A percentile compares a stretch with the other conserved stretches of the same genome.
Evolutionary conservation across 495 filamentous ascomycete species (phyloP).

Genomic region (Penicillium taxi): DNA sequence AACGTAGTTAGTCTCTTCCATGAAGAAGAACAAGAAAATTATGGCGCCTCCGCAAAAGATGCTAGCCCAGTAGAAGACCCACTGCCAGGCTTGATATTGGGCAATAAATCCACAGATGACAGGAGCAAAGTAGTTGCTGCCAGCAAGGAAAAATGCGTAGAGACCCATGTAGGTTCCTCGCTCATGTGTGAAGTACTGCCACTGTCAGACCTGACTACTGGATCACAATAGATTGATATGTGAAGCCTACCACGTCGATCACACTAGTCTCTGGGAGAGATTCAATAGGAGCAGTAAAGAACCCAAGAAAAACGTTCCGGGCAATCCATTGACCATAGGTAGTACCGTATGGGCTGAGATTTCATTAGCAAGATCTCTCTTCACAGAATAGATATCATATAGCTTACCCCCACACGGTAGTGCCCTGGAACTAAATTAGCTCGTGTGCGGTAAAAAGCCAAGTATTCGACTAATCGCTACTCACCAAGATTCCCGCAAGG

Average conservation of each 20-base stretch:
- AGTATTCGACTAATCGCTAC: constrained; percentile 1
- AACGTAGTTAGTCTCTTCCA: constrained; percentile 62
- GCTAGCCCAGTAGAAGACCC: constrained; percentile 59
- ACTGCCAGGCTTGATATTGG: constrained; percentile 53
- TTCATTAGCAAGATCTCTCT: constrained; percentile 2
- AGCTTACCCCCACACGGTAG: constrained; percentile 36
- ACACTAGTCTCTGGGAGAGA: constrained; percentile 53
- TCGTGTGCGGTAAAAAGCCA: not conserved
- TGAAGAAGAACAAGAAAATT: constrained; percentile 57
- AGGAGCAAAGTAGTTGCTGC: constrained; percentile 58
- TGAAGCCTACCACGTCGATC: constrained; percentile 48
- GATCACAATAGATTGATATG: no score
- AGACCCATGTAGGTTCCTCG: constrained; percentile 57
- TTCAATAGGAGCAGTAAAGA: constrained; percentile 60
- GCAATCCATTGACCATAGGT: constrained; percentile 57
- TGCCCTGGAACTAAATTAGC: constrained; percentile 18
- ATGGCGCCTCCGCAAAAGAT: constrained; percentile 50
- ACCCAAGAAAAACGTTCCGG: constrained; percentile 52
- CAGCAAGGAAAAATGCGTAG: constrained; percentile 54
- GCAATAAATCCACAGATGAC: constrained; percentile 62
- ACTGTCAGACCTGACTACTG: not conserved
- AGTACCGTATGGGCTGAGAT: constrained; percentile 26
- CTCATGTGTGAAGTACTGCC: constrained; percentile 55
- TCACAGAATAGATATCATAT: not conserved
- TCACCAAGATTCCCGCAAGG: constrained; percentile 45